Conservation (phyloP, 768 basidiomycete species). For the Collybia mongolica region DNA sequence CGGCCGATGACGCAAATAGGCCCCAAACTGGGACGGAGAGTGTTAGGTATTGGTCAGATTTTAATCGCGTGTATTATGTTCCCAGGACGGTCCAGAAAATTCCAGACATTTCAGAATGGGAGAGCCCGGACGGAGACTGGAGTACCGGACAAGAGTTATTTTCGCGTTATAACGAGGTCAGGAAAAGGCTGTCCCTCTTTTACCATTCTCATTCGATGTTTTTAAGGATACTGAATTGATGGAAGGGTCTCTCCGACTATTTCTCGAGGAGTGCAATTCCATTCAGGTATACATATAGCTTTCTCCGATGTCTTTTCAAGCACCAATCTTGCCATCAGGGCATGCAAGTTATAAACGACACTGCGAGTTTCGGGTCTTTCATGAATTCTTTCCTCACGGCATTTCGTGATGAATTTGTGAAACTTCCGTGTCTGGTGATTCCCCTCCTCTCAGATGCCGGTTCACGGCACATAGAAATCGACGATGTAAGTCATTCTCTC, state of each 20-base stretch:
- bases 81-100: constrained; percentile 65
- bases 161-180: constrained; percentile 53
- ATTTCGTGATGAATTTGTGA: constrained; percentile 68
- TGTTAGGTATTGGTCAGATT: constrained; percentile 70
- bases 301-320: neutral
- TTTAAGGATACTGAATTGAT: constrained; percentile 60
- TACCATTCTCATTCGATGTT: neutral
- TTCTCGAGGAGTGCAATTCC: constrained; percentile 75
- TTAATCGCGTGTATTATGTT: constrained; percentile 59
- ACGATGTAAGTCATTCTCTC: constrained; percentile 40
- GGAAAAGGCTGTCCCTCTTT: constrained; percentile 5
- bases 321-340: constrained; percentile 42
- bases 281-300: constrained; percentile 53
- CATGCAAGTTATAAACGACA: constrained; percentile 65
- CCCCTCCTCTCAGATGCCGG: constrained; percentile 51
- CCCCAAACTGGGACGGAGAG: constrained; percentile 15
- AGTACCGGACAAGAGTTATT: constrained; percentile 49
- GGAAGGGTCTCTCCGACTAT: constrained; percentile 64
- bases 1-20: constrained; percentile 4
- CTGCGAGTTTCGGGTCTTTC: constrained; percentile 64
- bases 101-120: constrained; percentile 58
- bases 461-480: constrained; percentile 28
- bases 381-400: constrained; percentile 53
- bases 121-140: constrained; percentile 57
- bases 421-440: constrained; percentile 56